Percentiles rank a stretch among this genome's conserved stretches.
phyloP scores from a whole-genome alignment of 495 filamentous ascomycete genomes.

The Lophiostoma macrostomum region DNA sequence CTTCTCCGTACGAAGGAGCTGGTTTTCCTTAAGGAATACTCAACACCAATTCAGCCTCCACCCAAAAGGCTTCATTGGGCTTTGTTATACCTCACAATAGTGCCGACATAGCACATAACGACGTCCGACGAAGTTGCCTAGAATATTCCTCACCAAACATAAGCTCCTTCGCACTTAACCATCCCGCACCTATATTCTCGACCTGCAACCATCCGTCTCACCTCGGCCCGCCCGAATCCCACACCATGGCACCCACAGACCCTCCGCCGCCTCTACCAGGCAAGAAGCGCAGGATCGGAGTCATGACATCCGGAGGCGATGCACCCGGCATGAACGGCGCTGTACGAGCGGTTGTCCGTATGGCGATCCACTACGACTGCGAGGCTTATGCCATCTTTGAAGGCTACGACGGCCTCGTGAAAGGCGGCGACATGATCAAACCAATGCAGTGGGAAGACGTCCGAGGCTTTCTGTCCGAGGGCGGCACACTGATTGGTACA shows the following conservation, averaged over 20 bases:
- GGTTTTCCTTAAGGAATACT: too few relatives aligned
- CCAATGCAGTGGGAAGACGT: conserved; percentile 93
- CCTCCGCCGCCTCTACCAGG: conserved; percentile 15
- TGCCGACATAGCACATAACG: too few relatives aligned
- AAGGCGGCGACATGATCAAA: conserved; percentile 81
- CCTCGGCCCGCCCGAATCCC: not conserved
- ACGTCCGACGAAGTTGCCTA: too few relatives aligned
- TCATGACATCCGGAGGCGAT: conserved; percentile 97
- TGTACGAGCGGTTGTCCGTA: conserved; percentile 90
- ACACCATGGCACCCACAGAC: conserved; percentile 13
- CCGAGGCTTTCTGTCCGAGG: conserved; percentile 88
- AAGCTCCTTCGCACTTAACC: too few relatives aligned
- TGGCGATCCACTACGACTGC: conserved; percentile 81
- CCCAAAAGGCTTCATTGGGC: too few relatives aligned
- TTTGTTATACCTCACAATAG: too few relatives aligned
- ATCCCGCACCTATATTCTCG: too few relatives aligned
- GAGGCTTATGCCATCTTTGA: conserved; percentile 89
- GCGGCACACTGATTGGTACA: conserved; percentile 95
- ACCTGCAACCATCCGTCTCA: not conserved
- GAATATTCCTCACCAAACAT: too few relatives aligned
- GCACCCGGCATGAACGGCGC: conserved; percentile 97
- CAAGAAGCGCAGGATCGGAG: conserved; percentile 75
- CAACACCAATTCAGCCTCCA: too few relatives aligned
- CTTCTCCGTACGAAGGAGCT: too few relatives aligned
- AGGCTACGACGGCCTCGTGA: conserved; percentile 93